phyloP scores from a whole-genome alignment of 169 alveolate genomes.

The Cryptosporidium parvum region DNA sequence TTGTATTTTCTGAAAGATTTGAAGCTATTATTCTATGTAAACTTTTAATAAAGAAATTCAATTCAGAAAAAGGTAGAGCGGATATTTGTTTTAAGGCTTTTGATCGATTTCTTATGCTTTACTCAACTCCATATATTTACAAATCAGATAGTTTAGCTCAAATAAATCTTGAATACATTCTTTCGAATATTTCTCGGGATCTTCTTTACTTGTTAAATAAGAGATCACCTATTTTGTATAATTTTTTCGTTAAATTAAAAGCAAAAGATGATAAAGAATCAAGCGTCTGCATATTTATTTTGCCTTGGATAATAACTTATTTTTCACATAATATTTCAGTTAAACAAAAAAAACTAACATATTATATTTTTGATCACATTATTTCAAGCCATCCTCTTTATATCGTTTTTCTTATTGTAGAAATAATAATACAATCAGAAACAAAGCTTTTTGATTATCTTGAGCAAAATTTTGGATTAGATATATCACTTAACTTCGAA shows the following conservation, averaged over 20 bases:
- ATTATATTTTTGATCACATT: conserved; percentile 22
- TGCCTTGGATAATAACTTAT: conserved; percentile 85
- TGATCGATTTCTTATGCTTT: conserved; percentile 36
- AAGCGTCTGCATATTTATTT: conserved; percentile 79
- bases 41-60: not conserved
- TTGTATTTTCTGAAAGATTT: not conserved
- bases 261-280: conserved; percentile 31
- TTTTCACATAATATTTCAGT: conserved; percentile 80
- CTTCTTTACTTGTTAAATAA: not conserved
- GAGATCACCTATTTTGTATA: not conserved
- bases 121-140: conserved; percentile 25
- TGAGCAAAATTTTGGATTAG: not conserved
- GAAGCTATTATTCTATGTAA: conserved; percentile 1
- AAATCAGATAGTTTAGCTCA: not conserved
- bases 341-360: not conserved
- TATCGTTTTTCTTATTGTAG: conserved; percentile 27
- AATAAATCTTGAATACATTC: not conserved
- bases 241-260: not conserved
- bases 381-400: conserved; percentile 36
- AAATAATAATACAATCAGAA: conserved; percentile 27
- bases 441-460: conserved; percentile 15
- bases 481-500: not conserved
- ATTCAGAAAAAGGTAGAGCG: conserved; percentile 25
- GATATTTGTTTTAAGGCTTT: conserved; percentile 50
- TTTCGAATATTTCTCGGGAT: conserved; percentile 7